Evolutionary conservation across 176 grass and related monocot genomes (phyloP), one percentile per base, ranked within the genome.

Genomic region (Neostapfia colusana): DNA sequence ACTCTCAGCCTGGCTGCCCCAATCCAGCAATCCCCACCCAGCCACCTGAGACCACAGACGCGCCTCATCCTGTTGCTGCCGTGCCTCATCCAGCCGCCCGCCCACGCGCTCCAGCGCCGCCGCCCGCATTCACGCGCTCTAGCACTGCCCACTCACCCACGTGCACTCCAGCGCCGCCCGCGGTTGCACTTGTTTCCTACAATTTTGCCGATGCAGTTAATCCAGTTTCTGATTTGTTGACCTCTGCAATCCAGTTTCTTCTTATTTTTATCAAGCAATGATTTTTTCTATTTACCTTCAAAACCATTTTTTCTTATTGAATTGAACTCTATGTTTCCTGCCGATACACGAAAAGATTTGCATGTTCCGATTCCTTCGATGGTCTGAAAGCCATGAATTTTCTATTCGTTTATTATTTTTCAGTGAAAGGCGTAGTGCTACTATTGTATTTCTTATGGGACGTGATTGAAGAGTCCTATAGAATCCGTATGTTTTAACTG

Each of bases 401-500:
- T 90, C 24, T 35, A 51, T 44, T 23, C 20, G 37, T 23, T 64
- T 48, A 66, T 58, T 78, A 61, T 50, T 37, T 17, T 58, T 23
- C 37, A 63, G 81, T 72, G 73, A 31, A 37, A 34, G n/a, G 31
- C 65, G 10, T 43, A 53, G 34, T n/a, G n/a, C 77, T 67, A 55
- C 63, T 57, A 55, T 63, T 57, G 63, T n/a, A n/a, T 77, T 79
- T 45, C 18, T 34, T 65, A 25, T 3, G 48, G 40, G 2, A 18
- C n/a, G 44, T 9, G 36, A 58, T 44, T 38, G 43, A 36, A 36
- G 37, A 54, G 23, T 10, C 50, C 20, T 20, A 58, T 53, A 44
- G 54, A 43, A 49, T 66, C 68, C 74, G 74, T 83, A 87, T 81
- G 63, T 16, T 60, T n/a, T 83, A 78, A 83, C 68, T 66, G 50